phyloP scores from a whole-genome alignment of 306 rosid species.

The Coriaria nepalensis region DNA sequence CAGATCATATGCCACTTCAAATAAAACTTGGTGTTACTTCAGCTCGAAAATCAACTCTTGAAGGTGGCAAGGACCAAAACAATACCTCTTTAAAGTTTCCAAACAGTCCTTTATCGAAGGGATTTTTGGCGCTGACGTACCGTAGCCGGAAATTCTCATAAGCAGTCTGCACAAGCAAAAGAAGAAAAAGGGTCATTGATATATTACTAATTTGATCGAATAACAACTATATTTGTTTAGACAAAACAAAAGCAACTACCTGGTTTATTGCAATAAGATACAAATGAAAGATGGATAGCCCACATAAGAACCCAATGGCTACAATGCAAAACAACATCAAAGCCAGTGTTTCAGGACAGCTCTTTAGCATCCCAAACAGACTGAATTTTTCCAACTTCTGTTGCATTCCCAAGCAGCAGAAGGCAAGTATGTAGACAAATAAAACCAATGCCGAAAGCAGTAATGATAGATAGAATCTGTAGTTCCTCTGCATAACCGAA shows the following conservation, averaged over 20 bases:
- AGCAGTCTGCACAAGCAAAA: conserved; percentile 22
- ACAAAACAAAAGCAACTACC: conserved; percentile 4
- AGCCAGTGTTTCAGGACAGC: conserved; percentile 28
- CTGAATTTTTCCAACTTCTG: conserved; percentile 10
- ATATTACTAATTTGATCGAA: not conserved
- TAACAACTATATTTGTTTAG: not conserved
- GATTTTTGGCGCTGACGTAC: conserved; percentile 10
- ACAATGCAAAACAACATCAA: conserved; percentile 16
- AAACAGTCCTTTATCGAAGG: conserved; percentile 11
- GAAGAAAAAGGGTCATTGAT: not conserved
- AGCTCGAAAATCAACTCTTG: conserved; percentile 22
- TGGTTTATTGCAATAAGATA: conserved; percentile 21
- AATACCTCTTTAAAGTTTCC: conserved; percentile 14
- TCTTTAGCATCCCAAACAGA: conserved; percentile 8
- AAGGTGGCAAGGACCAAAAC: conserved; percentile 15
- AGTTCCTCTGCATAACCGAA: conserved; percentile 24
- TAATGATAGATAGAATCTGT: conserved; percentile 15
- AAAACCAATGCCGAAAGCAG: conserved; percentile 16
- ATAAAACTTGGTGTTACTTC: no score
- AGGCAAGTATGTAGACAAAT: conserved; percentile 15
- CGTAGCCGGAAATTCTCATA: conserved; percentile 21
- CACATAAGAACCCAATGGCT: conserved; percentile 13
- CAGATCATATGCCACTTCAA: no score
- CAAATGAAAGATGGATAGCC: conserved; percentile 20
- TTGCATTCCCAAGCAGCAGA: conserved; percentile 21